phyloP scores from a whole-genome alignment of 2,329 filamentous ascomycete genomes.

The Herpotrichia juniperi region DNA sequence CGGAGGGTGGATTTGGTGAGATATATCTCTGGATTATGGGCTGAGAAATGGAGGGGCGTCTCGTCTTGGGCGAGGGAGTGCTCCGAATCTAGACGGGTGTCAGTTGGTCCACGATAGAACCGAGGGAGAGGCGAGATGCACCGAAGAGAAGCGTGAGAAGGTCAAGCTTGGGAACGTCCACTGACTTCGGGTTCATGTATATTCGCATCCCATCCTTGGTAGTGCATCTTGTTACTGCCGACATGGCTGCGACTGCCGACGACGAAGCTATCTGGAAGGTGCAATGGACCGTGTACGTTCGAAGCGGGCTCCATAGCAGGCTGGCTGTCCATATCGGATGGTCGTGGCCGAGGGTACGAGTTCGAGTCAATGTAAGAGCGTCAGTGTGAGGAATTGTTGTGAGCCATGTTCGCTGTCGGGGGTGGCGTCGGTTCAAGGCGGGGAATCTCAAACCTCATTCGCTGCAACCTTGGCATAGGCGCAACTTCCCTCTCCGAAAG shows the following conservation, averaged over 20 bases:
- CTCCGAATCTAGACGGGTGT: conserved; percentile 17
- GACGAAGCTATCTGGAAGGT: neutral
- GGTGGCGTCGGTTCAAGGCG: neutral
- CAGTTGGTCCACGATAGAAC: neutral
- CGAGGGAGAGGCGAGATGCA: conserved; percentile 9
- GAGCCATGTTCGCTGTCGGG: neutral
- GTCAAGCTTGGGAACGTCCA: conserved; percentile 34
- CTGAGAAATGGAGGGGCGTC: conserved; percentile 61
- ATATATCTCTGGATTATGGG: conserved; percentile 56
- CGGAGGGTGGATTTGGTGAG: conserved; percentile 60
- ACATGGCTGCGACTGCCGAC: conserved; percentile 3
- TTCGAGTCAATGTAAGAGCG: conserved; percentile 9
- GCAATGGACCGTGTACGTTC: neutral
- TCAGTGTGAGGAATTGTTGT: neutral
- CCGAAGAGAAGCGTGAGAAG: conserved; percentile 43
- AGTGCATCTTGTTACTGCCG: conserved; percentile 7
- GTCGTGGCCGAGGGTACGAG: neutral
- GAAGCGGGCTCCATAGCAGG: neutral
- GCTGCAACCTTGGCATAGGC: no score
- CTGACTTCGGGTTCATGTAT: conserved; percentile 17
- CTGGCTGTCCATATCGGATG: neutral
- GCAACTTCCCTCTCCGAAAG: no score
- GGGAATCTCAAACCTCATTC: no score
- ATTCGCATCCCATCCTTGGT: conserved; percentile 15
- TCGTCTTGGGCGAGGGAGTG: conserved; percentile 50